Evolutionary conservation across 1,284 basidiomycete species (phyloP).

Genomic region (Apiotrichum akiyoshidainum): DNA sequence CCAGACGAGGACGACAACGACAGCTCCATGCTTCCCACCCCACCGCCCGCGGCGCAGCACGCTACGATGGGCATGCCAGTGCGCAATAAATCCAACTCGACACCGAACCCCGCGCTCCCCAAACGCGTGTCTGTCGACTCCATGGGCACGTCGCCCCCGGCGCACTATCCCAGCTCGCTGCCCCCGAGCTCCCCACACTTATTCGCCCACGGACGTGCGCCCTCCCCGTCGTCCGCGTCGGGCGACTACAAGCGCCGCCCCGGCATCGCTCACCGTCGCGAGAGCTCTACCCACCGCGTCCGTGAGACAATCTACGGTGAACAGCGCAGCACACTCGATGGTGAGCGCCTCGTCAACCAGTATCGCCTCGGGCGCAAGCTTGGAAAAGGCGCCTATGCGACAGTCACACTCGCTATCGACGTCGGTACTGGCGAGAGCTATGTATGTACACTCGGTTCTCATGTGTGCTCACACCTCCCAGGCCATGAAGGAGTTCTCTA

Average conservation of each 20-base stretch:
- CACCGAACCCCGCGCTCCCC: slow-evolving; percentile 8
- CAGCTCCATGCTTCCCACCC: slow-evolving; percentile 7
- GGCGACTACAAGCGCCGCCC: background rate
- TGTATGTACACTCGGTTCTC: slow-evolving; percentile 29
- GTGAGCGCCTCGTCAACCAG: slow-evolving; percentile 49
- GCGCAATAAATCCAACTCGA: background rate
- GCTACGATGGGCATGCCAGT: slow-evolving; percentile 12
- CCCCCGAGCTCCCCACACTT: slow-evolving; percentile 6
- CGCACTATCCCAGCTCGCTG: slow-evolving; percentile 6
- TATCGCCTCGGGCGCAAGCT: slow-evolving; percentile 48
- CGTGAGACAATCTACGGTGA: slow-evolving; percentile 48
- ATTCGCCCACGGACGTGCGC: slow-evolving; percentile 4
- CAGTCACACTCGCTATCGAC: slow-evolving; percentile 48
- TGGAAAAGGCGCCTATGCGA: slow-evolving; percentile 51
- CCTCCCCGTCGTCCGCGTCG: slow-evolving; percentile 7
- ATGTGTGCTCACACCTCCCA: slow-evolving; percentile 10
- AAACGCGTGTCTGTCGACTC: background rate
- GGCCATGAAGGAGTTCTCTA: slow-evolving; percentile 53
- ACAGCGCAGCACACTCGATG: slow-evolving; percentile 39
- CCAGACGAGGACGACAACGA: slow-evolving; percentile 19
- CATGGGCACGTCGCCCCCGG: slow-evolving; percentile 1
- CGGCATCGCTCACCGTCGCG: slow-evolving; percentile 26
- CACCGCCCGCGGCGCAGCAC: slow-evolving; percentile 9
- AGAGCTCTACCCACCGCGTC: slow-evolving; percentile 44
- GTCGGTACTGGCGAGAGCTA: slow-evolving; percentile 48